A percentile compares a stretch with the other conserved stretches of the same genome.
Evolutionary conservation across 352 stramenopile species (phyloP).

Genomic region (Phytophthora citrophthora): DNA sequence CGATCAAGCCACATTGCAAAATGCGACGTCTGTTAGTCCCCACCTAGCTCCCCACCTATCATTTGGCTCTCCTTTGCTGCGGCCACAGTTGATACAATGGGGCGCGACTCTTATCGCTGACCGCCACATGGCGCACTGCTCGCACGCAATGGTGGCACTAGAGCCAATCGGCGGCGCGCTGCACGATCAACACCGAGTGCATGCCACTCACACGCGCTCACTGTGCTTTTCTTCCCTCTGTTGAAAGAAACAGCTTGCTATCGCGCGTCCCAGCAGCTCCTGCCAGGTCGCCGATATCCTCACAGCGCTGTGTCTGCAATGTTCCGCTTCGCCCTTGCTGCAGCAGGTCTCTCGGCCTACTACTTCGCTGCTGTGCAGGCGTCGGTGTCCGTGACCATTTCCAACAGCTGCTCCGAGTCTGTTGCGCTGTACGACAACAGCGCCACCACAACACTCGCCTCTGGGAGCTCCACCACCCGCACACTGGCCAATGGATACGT

Average conservation of each 20-base stretch:
- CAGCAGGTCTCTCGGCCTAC: constrained; percentile 24
- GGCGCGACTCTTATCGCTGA: constrained; percentile 12
- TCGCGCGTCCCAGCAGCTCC: constrained; percentile 4
- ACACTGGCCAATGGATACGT: constrained; percentile 48
- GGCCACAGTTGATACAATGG: constrained; percentile 2
- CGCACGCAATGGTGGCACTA: constrained; percentile 7
- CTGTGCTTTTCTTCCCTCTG: constrained; percentile 34
- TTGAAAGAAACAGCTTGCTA: constrained; percentile 25
- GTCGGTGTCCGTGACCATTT: constrained; percentile 46
- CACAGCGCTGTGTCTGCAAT: constrained; percentile 5
- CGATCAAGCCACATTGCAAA: constrained; percentile 5
- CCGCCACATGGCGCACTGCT: constrained; percentile 23
- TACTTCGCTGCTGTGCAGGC: constrained; percentile 30
- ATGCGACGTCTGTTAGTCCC: constrained; percentile 10
- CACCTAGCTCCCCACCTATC: constrained; percentile 27
- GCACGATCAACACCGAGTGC: constrained; percentile 20
- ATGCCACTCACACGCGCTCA: constrained; percentile 20
- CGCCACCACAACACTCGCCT: constrained; percentile 40
- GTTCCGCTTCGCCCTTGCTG: constrained; percentile 27
- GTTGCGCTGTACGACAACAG: constrained; percentile 71
- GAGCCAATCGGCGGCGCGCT: constrained; percentile 3
- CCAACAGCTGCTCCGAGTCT: constrained; percentile 52
- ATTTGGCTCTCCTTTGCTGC: constrained; percentile 22
- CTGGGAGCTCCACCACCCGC: constrained; percentile 45
- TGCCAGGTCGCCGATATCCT: constrained; percentile 30